phyloP scores from a whole-genome alignment of 495 filamentous ascomycete genomes.

The Copromyces sp. region DNA sequence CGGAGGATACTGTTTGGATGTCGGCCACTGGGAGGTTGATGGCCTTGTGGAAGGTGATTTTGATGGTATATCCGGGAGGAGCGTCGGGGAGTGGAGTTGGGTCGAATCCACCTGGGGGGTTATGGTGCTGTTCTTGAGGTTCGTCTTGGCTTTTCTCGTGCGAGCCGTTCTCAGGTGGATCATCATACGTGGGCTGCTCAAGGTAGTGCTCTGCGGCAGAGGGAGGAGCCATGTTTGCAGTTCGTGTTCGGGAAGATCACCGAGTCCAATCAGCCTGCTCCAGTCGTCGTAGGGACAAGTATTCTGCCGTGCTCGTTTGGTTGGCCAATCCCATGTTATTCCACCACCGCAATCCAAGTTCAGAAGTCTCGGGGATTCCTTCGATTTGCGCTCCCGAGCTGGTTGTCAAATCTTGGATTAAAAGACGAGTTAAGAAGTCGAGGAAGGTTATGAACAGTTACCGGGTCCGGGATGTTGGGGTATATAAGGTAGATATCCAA shows the following conservation, averaged over 20 bases:
- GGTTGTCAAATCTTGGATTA: not conserved
- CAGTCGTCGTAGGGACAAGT: not conserved
- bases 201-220: not conserved
- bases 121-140: constrained; percentile 45
- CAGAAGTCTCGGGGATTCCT: not conserved
- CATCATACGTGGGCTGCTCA: not conserved
- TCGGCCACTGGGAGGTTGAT: constrained; percentile 74
- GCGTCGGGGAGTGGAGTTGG: constrained; percentile 62
- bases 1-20: constrained; percentile 63
- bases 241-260: not conserved
- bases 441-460: not conserved
- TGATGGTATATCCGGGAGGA: constrained; percentile 69
- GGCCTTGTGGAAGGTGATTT: constrained; percentile 75
- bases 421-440: not conserved
- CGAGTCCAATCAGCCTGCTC: not conserved
- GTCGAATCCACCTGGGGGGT: constrained; percentile 72
- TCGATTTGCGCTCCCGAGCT: not conserved
- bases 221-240: not conserved
- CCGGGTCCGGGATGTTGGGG: not conserved
- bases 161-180: not conserved
- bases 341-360: not conserved
- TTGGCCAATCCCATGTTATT: not conserved
- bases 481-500: not conserved
- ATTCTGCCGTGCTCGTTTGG: not conserved
- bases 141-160: constrained; percentile 22